Evolutionary conservation across 441 rosid genomes (phyloP), one percentile per base, ranked within the genome.

Genomic region (Geranium incanum): DNA sequence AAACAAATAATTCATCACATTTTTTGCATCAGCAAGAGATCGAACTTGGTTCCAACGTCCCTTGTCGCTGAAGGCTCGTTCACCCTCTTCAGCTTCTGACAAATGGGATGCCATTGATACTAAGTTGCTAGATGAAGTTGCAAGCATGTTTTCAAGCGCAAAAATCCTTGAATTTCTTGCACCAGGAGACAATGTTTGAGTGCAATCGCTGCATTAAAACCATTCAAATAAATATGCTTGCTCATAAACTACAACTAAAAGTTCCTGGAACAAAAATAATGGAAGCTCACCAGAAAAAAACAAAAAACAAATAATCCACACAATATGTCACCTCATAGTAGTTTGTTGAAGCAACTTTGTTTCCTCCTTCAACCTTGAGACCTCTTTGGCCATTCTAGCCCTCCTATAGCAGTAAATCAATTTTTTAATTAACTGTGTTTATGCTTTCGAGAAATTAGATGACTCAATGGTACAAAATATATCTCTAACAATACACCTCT

Each of bases 11-110:
- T 88, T 90, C 99, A 95, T 89, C 64, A 87, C 80, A 74, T 82
- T 90, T 78, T 92, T 95, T 6, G 95, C 97, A 41, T 95, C 99
- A 67, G 87, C 86, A 59, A 95, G 88, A 68, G 98, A 87, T 6
- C 96, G 89, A 69, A 95, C 86, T 81, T 92, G 98, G 78, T 92
- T 92, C 99, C 99, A 95, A 62, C 97, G 93, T 33, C 99, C 99
- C 75, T 87, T 89, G 60, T 97, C 99, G 77, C 89, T 84, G 77
- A 92, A 90, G 38, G 85, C 77, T 45, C 95, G 87, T 77, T 88
- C 98, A 16, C 95, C 85, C 76, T 95, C 99, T 83, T 95, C 99
- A 68, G 98, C 99, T 84, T 92, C 99, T 36, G 99, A 95, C 70
- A 95, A 77, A 4, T 95, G 99, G 15, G 99, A 89, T 74, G 99